Conservation (phyloP, 192 early-diverging fungal genomes). For the Spinellus fusiger region DNA sequence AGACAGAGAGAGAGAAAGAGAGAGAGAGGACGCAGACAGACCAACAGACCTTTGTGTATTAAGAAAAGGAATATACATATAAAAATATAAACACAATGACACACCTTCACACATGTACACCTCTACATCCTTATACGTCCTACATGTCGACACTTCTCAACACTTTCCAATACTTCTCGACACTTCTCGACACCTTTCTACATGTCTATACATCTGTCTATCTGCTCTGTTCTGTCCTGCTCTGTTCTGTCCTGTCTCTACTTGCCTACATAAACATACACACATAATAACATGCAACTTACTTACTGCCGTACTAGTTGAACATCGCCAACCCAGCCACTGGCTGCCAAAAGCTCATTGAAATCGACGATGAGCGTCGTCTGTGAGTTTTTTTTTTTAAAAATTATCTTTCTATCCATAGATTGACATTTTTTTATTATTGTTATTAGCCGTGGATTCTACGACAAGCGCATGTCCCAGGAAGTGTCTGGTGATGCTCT, state of each 20-base stretch:
- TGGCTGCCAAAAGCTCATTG: constrained; percentile 39
- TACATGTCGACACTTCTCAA: not conserved
- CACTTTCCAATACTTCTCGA: not conserved
- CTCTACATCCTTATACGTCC: not conserved
- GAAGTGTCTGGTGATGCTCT: constrained; percentile 94
- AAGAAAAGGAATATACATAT: not conserved
- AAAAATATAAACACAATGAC: not conserved
- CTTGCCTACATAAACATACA: too few species aligned
- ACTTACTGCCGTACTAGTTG: too few species aligned
- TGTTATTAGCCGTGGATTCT: constrained; percentile 79
- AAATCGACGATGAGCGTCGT: too few species aligned
- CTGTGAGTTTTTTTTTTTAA: constrained; percentile 12
- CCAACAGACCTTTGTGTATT: too few species aligned
- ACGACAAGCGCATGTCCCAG: constrained; percentile 95
- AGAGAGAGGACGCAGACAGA: too few species aligned
- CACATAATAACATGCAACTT: too few species aligned
- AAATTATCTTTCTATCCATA: too few species aligned
- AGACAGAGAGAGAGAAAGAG: not conserved
- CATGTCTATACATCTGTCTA: too few species aligned
- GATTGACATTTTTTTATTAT: not conserved
- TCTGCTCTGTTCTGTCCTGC: too few species aligned
- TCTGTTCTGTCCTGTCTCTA: too few species aligned
- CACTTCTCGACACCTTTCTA: not conserved
- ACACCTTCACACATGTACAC: not conserved
- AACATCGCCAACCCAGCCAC: constrained; percentile 16